Conservation (phyloP, 495 filamentous ascomycete species). For the Penicillium lividum region DNA sequence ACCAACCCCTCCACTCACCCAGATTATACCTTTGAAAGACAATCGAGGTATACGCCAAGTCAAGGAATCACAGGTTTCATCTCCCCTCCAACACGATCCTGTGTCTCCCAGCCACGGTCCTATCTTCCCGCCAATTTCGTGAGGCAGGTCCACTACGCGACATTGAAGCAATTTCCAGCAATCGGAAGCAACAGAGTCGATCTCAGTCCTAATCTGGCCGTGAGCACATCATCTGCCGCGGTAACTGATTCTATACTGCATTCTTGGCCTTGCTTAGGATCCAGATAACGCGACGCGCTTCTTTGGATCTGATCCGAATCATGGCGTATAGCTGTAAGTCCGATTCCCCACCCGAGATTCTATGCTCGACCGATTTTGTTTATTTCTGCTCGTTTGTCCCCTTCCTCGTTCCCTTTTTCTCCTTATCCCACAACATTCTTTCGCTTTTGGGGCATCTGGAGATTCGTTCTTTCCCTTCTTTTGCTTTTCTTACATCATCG, state of each 20-base stretch:
- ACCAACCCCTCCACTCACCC: constrained; percentile 23
- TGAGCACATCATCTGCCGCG: constrained; percentile 21
- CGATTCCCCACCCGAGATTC: constrained; percentile 33
- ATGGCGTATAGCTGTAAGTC: constrained; percentile 48
- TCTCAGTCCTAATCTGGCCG: constrained; percentile 25
- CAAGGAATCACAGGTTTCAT: not conserved
- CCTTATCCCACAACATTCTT: constrained; percentile 29
- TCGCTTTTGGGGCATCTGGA: constrained; percentile 5
- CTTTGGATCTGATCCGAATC: constrained; percentile 31
- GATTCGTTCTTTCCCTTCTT: constrained; percentile 15
- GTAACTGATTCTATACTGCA: constrained; percentile 46
- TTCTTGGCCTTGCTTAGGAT: constrained; percentile 48
- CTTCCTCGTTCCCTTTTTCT: constrained; percentile 25
- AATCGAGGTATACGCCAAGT: not conserved
- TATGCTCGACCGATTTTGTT: constrained; percentile 43
- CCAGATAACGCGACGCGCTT: constrained; percentile 40
- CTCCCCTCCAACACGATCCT: constrained; percentile 3
- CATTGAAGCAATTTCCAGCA: constrained; percentile 2
- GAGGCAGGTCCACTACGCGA: constrained; percentile 15
- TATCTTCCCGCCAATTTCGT: not conserved
- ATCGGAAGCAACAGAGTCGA: constrained; percentile 11
- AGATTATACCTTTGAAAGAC: not conserved
- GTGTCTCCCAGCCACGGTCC: constrained; percentile 14
- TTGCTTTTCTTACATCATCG: constrained; percentile 13
- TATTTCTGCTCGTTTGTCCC: constrained; percentile 41